Evolutionary conservation across 169 alveolate genomes (phyloP).

Genomic region (Eimeria sp.): DNA sequence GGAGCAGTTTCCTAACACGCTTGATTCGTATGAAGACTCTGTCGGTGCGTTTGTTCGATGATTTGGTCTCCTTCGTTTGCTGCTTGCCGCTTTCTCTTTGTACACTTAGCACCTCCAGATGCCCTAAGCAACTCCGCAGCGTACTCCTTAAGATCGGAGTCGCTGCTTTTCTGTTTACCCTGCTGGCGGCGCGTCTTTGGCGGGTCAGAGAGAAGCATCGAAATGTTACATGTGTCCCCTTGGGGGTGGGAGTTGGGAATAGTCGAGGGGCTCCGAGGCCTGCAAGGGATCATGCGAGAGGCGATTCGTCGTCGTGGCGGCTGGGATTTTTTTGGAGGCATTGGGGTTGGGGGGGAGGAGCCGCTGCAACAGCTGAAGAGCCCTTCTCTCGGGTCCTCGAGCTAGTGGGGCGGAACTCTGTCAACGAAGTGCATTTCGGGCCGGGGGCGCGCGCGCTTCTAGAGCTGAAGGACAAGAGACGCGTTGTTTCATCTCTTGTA

Average conservation of each 20-base stretch:
- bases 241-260: background rate
- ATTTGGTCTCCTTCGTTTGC: background rate
- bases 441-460: constrained; percentile 38
- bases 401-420: constrained; percentile 11
- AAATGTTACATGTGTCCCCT: background rate
- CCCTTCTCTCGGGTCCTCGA: constrained; percentile 50
- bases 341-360: background rate
- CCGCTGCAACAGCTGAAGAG: constrained; percentile 5
- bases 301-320: background rate
- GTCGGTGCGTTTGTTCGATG: background rate
- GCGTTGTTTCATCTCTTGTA: constrained; percentile 4
- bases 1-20: background rate
- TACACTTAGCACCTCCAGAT: background rate
- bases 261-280: background rate
- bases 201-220: background rate
- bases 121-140: background rate
- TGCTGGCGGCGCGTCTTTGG: constrained; percentile 20
- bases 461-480: constrained; percentile 1
- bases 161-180: background rate
- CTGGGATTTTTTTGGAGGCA: background rate
- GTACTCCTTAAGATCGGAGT: background rate
- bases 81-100: background rate
- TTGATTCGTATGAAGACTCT: constrained; percentile 1
- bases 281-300: background rate
- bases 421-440: constrained; percentile 27